phyloP scores from a whole-genome alignment of 805 yeast genomes.

The Aciculoconidium aculeatum region DNA sequence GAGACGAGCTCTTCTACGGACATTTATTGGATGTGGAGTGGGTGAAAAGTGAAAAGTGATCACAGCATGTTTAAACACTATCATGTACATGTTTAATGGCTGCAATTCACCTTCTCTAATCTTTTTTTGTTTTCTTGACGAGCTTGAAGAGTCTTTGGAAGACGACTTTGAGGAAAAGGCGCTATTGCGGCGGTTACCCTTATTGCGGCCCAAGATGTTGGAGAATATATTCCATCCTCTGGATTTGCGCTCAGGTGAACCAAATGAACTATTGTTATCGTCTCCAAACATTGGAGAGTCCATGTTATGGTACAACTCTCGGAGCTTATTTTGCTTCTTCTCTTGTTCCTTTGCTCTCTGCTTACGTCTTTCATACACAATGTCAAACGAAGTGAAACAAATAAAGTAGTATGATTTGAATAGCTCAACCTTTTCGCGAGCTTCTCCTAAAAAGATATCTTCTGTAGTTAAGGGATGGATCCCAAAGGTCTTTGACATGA shows the following conservation, averaged over 20 bases:
- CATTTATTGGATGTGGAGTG: conserved; percentile 94
- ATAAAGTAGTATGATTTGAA: conserved; percentile 88
- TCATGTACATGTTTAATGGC: conserved; percentile 88
- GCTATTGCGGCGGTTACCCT: conserved; percentile 4
- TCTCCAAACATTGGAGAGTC: no score
- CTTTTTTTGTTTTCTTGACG: conserved; percentile 23
- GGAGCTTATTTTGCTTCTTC: conserved; percentile 29
- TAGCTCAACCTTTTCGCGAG: conserved; percentile 91
- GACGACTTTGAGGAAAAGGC: conserved; percentile 3
- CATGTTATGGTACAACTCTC: conserved; percentile 26
- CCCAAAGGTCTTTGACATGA: conserved; percentile 81
- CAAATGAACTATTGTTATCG: conserved; percentile 14
- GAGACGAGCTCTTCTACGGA: conserved; percentile 85
- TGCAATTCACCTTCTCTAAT: conserved; percentile 56
- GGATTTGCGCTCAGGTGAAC: conserved; percentile 12
- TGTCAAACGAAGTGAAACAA: conserved; percentile 62
- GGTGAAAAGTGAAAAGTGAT: conserved; percentile 91
- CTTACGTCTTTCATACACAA: conserved; percentile 65
- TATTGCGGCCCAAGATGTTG: conserved; percentile 7
- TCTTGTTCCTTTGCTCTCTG: conserved; percentile 45
- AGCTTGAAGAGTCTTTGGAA: conserved; percentile 15
- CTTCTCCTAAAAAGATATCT: conserved; percentile 88
- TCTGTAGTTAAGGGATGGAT: conserved; percentile 96
- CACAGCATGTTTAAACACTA: conserved; percentile 88
- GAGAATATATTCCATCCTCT: conserved; percentile 11